Evolutionary conservation across 2,329 filamentous ascomycete species (phyloP), one percentile per base, ranked within the genome.

Genomic region (Elsinoe necatrix): DNA sequence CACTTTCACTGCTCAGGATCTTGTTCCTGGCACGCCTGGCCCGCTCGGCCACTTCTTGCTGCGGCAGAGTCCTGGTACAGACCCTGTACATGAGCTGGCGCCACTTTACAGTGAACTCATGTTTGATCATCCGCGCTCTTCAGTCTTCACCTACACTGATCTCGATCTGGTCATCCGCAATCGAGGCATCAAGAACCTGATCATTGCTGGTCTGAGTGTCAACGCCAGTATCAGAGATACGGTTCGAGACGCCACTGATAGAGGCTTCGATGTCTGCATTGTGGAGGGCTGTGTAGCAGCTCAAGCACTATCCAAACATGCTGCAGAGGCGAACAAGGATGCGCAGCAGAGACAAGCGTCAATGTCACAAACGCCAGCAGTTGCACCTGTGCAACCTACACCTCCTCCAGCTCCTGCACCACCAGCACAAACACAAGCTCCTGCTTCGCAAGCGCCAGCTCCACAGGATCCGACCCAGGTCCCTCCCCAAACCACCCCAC

Each of bases 101-200:
- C 54, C 54, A 3, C 20, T 37, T 6, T 56, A 56, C 29, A 42
- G 27, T n/a, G 54, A 56, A 27, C 37, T 56, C 39, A 42, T 56
- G 39, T 37, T 56, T 37, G 54, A 56, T 27, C 54, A 56, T 18
- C 42, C 54, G 11, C 39, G 42, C 4, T 48, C 54, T 6, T 56
- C 54, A n/a, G 54, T 45, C 18, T 56, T 56, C 18, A 20, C 54
- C 20, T 56, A 47, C 41, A 56, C 54, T 31, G 54, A 56, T 25
- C 16, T 56, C 16, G 54, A 56, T 25, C 54, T 56, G 14, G 37
- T 56, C 8, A 25, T 56, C 14, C 39, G 54, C 16, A 56, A 56
- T 18, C 42, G 54, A 2, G 41, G 41, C 23, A 56, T 56, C 41
- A 37, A 37, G 20, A 56, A 56, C 25, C 18, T 56, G 23, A 56